These are phyloP conservation scores for Saccharomycopsis fibuligera DNA, from an alignment of 805 yeast genomes.

Conservation along the genomic window DNA sequence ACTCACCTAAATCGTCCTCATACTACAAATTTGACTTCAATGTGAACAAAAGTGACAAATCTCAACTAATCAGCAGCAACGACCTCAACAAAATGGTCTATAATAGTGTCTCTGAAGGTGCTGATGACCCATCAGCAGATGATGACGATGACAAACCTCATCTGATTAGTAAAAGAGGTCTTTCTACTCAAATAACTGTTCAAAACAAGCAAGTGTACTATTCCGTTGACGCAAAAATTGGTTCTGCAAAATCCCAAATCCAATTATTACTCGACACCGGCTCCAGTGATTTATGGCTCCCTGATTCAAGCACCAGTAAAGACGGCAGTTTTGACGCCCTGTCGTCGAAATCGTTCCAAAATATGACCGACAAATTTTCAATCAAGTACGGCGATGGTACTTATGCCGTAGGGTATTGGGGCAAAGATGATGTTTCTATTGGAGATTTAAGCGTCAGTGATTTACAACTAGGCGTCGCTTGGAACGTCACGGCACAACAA, in stretches of 20 bases:
- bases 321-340: slow-evolving; percentile 6
- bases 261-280: slow-evolving; percentile 29
- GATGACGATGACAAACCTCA: neutral
- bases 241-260: slow-evolving; percentile 10
- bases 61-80: no score
- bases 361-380: neutral
- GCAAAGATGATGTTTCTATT: slow-evolving; percentile 7
- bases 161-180: neutral
- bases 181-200: slow-evolving; percentile 1
- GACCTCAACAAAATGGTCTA: no score
- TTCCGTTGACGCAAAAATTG: slow-evolving; percentile 8
- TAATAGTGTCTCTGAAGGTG: no score
- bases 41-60: no score
- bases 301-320: neutral
- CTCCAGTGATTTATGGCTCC: slow-evolving; percentile 30
- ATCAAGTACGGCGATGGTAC: slow-evolving; percentile 17
- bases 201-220: slow-evolving; percentile 12
- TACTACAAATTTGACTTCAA: no score
- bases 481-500: slow-evolving; percentile 24
- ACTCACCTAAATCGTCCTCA: no score
- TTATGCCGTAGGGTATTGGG: slow-evolving; percentile 20
- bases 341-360: neutral
- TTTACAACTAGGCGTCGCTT: slow-evolving; percentile 21
- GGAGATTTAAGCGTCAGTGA: slow-evolving; percentile 6
- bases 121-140: no score